These are phyloP conservation scores for Neurospora sp. DNA, from an alignment of 495 filamentous ascomycete species.

Conservation along the genomic window DNA sequence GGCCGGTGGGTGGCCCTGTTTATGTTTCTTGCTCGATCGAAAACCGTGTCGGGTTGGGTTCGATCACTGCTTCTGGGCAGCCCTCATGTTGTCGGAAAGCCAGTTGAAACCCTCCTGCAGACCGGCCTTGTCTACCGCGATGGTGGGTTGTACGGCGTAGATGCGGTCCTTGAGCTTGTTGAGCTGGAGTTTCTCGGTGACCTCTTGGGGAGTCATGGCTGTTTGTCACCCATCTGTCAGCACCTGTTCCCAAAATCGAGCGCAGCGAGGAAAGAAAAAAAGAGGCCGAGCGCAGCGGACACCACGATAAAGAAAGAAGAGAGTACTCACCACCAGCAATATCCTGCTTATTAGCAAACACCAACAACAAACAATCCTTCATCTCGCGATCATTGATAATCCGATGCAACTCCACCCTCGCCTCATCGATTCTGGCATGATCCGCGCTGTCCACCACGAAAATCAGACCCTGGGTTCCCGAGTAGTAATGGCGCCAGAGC, in stretches of 20 bases:
- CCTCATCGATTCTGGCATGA: conserved; percentile 77
- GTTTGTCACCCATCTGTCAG: background rate
- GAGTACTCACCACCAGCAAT: conserved; percentile 60
- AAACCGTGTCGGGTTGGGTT: background rate
- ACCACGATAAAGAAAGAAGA: background rate
- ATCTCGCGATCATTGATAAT: conserved; percentile 98
- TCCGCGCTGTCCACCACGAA: conserved; percentile 96
- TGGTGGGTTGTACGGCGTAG: conserved; percentile 94
- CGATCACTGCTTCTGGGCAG: background rate
- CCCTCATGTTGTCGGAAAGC: conserved; percentile 90
- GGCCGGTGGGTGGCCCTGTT: background rate
- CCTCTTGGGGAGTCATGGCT: conserved; percentile 82
- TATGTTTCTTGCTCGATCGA: background rate
- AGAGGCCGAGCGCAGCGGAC: background rate
- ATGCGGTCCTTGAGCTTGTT: conserved; percentile 80
- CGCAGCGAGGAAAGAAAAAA: background rate
- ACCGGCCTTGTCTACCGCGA: conserved; percentile 87
- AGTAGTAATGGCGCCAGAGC: conserved; percentile 97
- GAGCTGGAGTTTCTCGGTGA: conserved; percentile 77
- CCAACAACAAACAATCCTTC: conserved; percentile 87
- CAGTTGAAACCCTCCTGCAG: conserved; percentile 88
- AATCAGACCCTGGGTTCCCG: conserved; percentile 95
- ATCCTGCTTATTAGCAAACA: conserved; percentile 99
- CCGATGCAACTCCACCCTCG: conserved; percentile 77
- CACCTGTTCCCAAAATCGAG: background rate